Base-by-base conservation (phyloP, 1,139 yeast genomes). In the Debaryomycetaceae sp. region DNA sequence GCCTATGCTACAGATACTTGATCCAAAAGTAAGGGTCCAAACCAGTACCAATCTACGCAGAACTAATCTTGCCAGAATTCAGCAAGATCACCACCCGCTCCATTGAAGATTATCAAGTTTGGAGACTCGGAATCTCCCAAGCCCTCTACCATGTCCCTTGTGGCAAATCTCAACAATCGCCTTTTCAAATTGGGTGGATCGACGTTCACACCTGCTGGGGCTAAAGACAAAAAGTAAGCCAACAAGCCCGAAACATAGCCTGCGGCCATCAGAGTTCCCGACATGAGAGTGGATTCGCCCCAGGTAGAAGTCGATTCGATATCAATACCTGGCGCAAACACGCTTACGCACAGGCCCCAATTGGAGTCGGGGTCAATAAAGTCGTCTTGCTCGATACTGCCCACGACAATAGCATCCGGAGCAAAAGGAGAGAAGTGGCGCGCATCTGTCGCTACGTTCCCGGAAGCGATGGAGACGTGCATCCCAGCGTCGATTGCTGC, bases 201-300 rank as follows among this genome's bases (percentile, higher is more conserved):
- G 26, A 58, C n/a, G n/a, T n/a, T n/a, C n/a, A n/a, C n/a, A n/a
- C n/a, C n/a, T n/a, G n/a, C n/a, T n/a, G n/a, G n/a, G n/a, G n/a
- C n/a, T n/a, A 90, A 75, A 15, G 96, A 83, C 45, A 90, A 65
- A 62, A 74, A 87, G 71, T 90, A 90, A 4, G 96, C 63, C 50
- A 79, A 67, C 54, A 90, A 69, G 43, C 98, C 98, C 37, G 86
- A 80, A 53, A 90, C 80, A 53, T 90, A 97, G 31, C 98, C 98
- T 27, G 97, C 83, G 22, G 98, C 98, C 98, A 90, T 90, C 14
- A 98, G 90, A 14, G 98, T 90, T 61, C 98, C 98, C 24, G 96
- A 85, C 58, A 90, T 70, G 30, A 90, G 76, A 36, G 95, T 94
- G 34, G 70, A 56, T 40, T 76, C 75, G 23, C 93, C 78, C 29